These are phyloP conservation scores for Phaeosphaeriaceae sp. DNA, from an alignment of 2,329 filamentous ascomycete species.

Conservation along the genomic window DNA sequence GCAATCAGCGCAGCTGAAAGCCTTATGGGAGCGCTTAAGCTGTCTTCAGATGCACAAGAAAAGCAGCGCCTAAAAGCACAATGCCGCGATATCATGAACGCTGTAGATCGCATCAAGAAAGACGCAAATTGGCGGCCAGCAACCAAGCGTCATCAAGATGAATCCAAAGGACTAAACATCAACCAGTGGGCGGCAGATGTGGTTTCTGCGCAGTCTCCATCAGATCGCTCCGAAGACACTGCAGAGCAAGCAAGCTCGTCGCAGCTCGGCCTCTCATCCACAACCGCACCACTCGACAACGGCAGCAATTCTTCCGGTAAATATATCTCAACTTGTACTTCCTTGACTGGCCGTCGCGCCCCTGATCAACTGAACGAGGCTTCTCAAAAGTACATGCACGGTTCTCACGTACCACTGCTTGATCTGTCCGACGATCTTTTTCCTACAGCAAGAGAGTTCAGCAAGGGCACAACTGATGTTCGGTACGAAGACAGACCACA, in stretches of 20 bases:
- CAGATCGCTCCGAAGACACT: conserved; percentile 4
- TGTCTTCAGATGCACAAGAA: conserved; percentile 68
- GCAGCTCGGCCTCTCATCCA: conserved; percentile 14
- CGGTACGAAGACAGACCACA: conserved; percentile 15
- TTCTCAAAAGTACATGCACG: not conserved
- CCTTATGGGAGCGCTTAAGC: conserved; percentile 77
- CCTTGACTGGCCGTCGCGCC: not conserved
- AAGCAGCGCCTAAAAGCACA: conserved; percentile 72
- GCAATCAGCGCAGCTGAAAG: conserved; percentile 81
- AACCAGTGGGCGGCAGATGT: conserved; percentile 33
- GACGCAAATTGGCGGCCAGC: conserved; percentile 31
- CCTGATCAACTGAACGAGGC: not conserved
- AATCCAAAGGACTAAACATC: conserved; percentile 22
- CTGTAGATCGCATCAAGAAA: conserved; percentile 78
- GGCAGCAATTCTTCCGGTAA: conserved; percentile 23
- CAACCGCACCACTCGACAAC: conserved; percentile 6
- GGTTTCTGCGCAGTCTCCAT: conserved; percentile 12
- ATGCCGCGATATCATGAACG: conserved; percentile 73
- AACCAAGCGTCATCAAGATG: conserved; percentile 11
- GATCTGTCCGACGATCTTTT: conserved; percentile 11
- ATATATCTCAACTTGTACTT: conserved; percentile 11
- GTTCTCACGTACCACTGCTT: conserved; percentile 10
- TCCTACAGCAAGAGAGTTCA: not conserved
- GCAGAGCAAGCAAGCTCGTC: conserved; percentile 14
- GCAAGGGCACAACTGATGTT: conserved; percentile 18